Evolutionary conservation across 2,329 filamentous ascomycete genomes (phyloP).

Genomic region (Raffaelea arxii): DNA sequence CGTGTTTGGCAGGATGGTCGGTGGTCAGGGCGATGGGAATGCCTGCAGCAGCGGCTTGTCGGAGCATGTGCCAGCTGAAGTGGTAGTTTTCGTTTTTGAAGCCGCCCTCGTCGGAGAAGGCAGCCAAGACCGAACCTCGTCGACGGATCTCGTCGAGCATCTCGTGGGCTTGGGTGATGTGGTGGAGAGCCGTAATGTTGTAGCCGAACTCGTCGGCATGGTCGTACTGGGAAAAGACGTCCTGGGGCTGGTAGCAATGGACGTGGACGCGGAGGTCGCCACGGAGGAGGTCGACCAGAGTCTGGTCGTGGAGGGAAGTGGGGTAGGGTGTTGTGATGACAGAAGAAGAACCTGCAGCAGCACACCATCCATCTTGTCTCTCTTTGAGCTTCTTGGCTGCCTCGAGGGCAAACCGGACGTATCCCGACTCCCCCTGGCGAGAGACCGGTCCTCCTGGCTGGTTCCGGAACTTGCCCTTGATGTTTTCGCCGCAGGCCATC

Average conservation of each 20-base stretch:
- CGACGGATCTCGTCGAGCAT: not conserved
- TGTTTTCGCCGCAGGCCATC: not conserved
- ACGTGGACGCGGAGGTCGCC: not conserved
- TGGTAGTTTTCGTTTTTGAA: not conserved
- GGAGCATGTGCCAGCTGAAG: not conserved
- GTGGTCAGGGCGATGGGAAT: not conserved
- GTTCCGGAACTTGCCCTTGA: not conserved
- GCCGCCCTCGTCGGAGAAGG: not conserved
- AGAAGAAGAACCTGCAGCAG: not conserved
- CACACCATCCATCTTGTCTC: not conserved
- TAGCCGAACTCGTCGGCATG: not conserved
- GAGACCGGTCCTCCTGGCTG: not conserved
- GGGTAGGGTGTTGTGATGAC: not conserved
- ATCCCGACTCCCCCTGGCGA: not conserved
- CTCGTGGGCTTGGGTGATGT: not conserved
- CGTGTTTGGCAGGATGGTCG: not conserved
- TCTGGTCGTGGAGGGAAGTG: not conserved
- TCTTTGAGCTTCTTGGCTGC: not conserved
- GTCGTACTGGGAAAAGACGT: not conserved
- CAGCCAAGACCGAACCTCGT: not conserved
- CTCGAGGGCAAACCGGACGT: not conserved
- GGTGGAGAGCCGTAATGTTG: not conserved
- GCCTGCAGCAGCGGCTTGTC: no score
- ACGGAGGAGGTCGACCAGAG: not conserved
- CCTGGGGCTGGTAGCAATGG: not conserved